Conservation (phyloP, 352 stramenopile species). For the Phytophthora constricta region DNA sequence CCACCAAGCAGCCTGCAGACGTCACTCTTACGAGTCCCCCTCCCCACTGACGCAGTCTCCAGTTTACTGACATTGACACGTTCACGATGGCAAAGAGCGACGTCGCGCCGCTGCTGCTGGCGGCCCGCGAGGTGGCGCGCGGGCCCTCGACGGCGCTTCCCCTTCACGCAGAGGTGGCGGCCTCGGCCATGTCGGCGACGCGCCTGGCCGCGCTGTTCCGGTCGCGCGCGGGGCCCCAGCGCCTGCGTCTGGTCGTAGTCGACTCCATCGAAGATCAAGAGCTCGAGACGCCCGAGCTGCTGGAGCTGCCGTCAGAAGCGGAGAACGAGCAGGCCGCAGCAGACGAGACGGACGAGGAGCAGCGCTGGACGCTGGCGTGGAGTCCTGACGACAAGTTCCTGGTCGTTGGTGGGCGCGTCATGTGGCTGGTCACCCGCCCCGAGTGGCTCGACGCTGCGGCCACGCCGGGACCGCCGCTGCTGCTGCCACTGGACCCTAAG, state of each 20-base stretch:
- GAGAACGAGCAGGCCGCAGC: too few relatives aligned
- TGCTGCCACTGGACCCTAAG: constrained; percentile 42
- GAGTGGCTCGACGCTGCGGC: constrained; percentile 41
- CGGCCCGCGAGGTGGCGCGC: constrained; percentile 40
- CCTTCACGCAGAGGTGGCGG: constrained; percentile 7
- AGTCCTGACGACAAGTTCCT: constrained; percentile 64
- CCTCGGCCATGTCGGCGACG: constrained; percentile 20
- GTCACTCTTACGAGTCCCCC: too few relatives aligned
- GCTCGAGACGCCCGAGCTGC: constrained; percentile 7
- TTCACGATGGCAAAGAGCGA: constrained; percentile 29
- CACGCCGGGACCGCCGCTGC: constrained; percentile 8
- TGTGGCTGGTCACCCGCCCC: constrained; percentile 58
- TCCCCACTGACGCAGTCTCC: too few relatives aligned
- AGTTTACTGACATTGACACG: too few relatives aligned
- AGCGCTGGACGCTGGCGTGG: constrained; percentile 49
- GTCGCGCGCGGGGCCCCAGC: too few relatives aligned
- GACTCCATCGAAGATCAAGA: constrained; percentile 10
- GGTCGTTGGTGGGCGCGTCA: constrained; percentile 43
- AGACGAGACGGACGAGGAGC: background rate
- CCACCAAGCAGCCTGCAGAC: too few relatives aligned
- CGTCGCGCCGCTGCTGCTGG: constrained; percentile 41
- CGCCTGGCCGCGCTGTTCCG: constrained; percentile 47
- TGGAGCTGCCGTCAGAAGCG: constrained; percentile 29
- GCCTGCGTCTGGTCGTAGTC: too few relatives aligned
- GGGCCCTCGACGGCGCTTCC: constrained; percentile 11